Evolutionary conservation across 2,329 filamentous ascomycete species (phyloP).

Genomic region (Tolypocladium amazonense): DNA sequence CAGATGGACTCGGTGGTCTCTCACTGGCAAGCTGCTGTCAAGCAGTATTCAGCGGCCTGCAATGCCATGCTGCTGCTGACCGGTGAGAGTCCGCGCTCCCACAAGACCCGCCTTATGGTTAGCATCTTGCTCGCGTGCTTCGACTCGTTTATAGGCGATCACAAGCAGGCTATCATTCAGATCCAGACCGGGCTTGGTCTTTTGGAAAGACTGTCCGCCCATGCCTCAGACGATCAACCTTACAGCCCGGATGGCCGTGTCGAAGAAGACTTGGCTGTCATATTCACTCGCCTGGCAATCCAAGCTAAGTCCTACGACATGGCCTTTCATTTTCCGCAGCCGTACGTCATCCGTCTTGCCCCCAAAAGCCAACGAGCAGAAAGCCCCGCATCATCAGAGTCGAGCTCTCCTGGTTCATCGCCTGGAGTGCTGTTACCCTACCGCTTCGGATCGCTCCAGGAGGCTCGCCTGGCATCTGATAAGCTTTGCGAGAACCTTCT

Average conservation of each 20-base stretch:
- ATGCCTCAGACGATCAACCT: constrained; percentile 2
- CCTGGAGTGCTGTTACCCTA: constrained; percentile 12
- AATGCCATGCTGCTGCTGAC: constrained; percentile 35
- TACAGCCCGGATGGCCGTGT: constrained; percentile 30
- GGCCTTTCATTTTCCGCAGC: constrained; percentile 56
- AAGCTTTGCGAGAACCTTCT: constrained; percentile 44
- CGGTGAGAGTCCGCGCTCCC: constrained; percentile 31
- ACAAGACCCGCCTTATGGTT: constrained; percentile 50
- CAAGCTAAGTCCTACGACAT: constrained; percentile 59
- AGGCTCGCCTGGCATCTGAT: constrained; percentile 48
- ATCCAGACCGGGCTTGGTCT: constrained; percentile 48
- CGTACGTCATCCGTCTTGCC: constrained; percentile 42
- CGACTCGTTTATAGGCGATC: constrained; percentile 55
- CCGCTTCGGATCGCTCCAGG: constrained; percentile 36
- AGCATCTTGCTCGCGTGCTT: constrained; percentile 58
- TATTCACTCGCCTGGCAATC: constrained; percentile 53
- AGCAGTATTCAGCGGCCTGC: constrained; percentile 47
- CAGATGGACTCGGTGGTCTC: constrained; percentile 25
- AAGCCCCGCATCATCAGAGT: constrained; percentile 17
- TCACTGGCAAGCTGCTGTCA: constrained; percentile 51
- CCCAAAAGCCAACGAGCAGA: constrained; percentile 17
- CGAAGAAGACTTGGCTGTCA: constrained; percentile 49
- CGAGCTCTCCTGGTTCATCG: constrained; percentile 6
- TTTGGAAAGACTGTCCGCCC: constrained; percentile 35
- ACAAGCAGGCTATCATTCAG: constrained; percentile 49